phyloP scores from a whole-genome alignment of 257 asterid species.

The Ajuga chamaepitys region DNA sequence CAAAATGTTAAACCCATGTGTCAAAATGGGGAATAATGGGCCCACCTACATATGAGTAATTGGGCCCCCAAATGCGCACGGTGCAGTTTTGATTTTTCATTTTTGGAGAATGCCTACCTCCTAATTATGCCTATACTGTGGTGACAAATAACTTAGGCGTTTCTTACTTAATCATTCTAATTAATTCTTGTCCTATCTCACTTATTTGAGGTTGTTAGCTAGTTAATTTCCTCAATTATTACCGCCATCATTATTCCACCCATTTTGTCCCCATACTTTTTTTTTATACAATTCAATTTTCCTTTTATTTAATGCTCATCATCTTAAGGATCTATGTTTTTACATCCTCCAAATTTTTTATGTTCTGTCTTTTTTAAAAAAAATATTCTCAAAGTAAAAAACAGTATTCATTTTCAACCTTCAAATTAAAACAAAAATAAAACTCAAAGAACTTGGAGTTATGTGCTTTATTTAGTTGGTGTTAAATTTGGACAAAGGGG shows the following conservation, averaged over 20 bases:
- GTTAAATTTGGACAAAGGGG: too few species aligned
- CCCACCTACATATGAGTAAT: conserved; percentile 13
- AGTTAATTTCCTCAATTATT: conserved; percentile 27
- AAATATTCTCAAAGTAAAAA: too few species aligned
- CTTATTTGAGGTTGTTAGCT: conserved; percentile 27
- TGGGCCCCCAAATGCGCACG: conserved; percentile 35
- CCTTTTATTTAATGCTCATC: too few species aligned
- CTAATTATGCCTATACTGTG: conserved; percentile 17
- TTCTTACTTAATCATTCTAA: conserved; percentile 30
- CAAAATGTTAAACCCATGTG: conserved; percentile 15
- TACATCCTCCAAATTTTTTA: too few species aligned
- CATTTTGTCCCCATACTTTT: conserved; percentile 14
- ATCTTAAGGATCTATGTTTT: too few species aligned
- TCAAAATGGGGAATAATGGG: conserved; percentile 26
- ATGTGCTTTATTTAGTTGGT: too few species aligned
- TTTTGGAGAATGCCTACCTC: background rate
- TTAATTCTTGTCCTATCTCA: conserved; percentile 33
- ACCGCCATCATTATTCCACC: conserved; percentile 29
- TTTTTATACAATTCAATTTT: too few species aligned
- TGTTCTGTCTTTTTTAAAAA: too few species aligned
- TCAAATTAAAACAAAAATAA: too few species aligned
- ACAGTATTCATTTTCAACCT: too few species aligned
- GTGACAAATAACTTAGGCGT: conserved; percentile 20
- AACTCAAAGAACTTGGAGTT: too few species aligned
- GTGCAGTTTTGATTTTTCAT: conserved; percentile 20